A percentile compares a stretch with the other conserved stretches of the same genome.
phyloP scores from a whole-genome alignment of 495 filamentous ascomycete species.

The Aspergillus affinis region DNA sequence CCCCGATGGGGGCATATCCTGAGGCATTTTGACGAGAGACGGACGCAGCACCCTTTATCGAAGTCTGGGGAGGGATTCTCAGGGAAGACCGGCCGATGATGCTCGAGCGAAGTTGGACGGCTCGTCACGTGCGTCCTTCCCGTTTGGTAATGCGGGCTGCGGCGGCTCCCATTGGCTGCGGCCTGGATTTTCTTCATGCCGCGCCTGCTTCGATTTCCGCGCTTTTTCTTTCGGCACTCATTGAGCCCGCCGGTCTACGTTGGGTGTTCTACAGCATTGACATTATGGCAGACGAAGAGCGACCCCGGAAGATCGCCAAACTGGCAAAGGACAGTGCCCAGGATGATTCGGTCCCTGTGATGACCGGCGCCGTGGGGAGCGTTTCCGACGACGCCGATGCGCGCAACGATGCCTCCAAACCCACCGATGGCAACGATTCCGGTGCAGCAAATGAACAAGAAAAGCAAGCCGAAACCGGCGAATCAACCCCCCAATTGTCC shows the following conservation, averaged over 20 bases:
- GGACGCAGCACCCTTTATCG: constrained; percentile 21
- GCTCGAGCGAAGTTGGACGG: constrained; percentile 36
- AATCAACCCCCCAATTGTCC: constrained; percentile 50
- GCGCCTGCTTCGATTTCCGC: neutral
- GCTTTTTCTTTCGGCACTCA: constrained; percentile 18
- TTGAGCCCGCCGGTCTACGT: constrained; percentile 20
- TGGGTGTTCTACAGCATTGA: constrained; percentile 12
- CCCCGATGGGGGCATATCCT: constrained; percentile 91
- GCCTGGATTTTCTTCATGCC: constrained; percentile 5
- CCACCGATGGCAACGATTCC: constrained; percentile 1
- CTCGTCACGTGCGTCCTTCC: constrained; percentile 33
- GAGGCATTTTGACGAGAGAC: constrained; percentile 48
- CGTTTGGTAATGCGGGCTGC: constrained; percentile 38
- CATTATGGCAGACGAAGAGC: constrained; percentile 53
- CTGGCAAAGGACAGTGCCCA: constrained; percentile 33
- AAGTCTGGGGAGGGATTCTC: constrained; percentile 17
- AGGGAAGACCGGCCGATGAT: constrained; percentile 20
- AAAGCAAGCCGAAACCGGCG: constrained; percentile 15
- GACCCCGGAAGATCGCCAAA: constrained; percentile 53
- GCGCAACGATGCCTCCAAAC: constrained; percentile 9
- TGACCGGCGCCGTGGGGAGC: constrained; percentile 32
- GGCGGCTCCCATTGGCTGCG: constrained; percentile 31
- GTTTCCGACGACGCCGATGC: constrained; percentile 16
- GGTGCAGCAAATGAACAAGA: constrained; percentile 15
- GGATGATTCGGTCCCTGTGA: constrained; percentile 27